Percentiles rank a stretch among this genome's conserved stretches.
Evolutionary conservation across 192 early-diverging fungal species (phyloP).

Genomic region (Polychytrium aggregatum): DNA sequence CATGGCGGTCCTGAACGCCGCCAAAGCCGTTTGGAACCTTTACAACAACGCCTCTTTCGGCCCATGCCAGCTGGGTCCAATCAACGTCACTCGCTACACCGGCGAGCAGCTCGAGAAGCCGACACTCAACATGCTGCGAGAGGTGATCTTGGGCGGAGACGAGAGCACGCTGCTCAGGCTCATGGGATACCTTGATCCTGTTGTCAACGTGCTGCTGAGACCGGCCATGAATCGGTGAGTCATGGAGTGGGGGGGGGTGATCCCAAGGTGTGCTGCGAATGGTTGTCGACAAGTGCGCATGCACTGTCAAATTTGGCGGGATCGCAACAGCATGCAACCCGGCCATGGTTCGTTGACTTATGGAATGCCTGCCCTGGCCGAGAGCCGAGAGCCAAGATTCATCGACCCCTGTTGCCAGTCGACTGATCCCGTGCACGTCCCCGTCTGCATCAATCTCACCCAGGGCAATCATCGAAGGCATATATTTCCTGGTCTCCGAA

Average conservation of each 20-base stretch:
- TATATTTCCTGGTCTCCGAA: constrained; percentile 11
- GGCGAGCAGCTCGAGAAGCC: constrained; percentile 13
- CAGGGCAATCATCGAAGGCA: constrained; percentile 7
- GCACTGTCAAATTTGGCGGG: too few relatives aligned
- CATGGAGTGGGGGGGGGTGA: neutral
- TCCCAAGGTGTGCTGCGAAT: constrained; percentile 11
- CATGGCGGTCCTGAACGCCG: too few relatives aligned
- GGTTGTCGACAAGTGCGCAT: too few relatives aligned
- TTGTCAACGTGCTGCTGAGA: constrained; percentile 13
- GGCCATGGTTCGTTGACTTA: too few relatives aligned
- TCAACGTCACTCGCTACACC: constrained; percentile 15
- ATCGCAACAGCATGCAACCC: too few relatives aligned
- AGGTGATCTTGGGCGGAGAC: constrained; percentile 5
- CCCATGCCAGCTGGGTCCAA: constrained; percentile 13
- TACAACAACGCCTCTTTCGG: constrained; percentile 3
- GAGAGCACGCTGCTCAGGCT: constrained; percentile 8
- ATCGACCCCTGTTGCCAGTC: too few relatives aligned
- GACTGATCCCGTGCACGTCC: neutral
- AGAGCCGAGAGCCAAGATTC: too few relatives aligned
- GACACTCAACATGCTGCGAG: constrained; percentile 13
- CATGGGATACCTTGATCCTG: constrained; percentile 16
- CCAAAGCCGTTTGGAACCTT: neutral
- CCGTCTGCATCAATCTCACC: neutral
- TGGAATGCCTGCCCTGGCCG: too few relatives aligned
- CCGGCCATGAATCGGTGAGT: constrained; percentile 9